These are phyloP conservation scores for Metschnikowia picachoensis DNA, from an alignment of 805 yeast species.

Conservation along the genomic window DNA sequence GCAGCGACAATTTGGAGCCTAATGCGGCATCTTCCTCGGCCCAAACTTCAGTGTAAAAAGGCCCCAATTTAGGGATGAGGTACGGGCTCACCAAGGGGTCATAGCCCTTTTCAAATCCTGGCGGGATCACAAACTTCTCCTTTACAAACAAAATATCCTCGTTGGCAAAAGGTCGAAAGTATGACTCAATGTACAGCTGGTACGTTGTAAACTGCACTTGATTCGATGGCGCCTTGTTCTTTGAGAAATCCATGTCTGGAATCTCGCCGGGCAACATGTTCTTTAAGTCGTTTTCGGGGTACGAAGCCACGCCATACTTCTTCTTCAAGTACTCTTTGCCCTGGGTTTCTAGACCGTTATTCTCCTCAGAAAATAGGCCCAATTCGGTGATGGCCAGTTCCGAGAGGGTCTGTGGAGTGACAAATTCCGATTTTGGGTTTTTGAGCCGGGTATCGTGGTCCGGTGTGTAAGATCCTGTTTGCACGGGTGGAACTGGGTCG, in stretches of 20 bases:
- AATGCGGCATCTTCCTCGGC: conserved; percentile 65
- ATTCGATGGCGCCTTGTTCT: conserved; percentile 65
- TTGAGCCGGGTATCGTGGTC: conserved; percentile 58
- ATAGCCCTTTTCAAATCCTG: conserved; percentile 46
- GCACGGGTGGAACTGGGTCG: conserved; percentile 46
- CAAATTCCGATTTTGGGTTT: conserved; percentile 76
- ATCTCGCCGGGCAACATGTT: conserved; percentile 81
- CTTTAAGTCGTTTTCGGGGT: conserved; percentile 72
- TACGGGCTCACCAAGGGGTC: conserved; percentile 70
- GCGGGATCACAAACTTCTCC: conserved; percentile 56
- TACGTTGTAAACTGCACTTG: conserved; percentile 92
- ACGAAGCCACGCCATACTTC: conserved; percentile 86
- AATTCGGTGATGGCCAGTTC: conserved; percentile 56
- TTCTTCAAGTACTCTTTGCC: conserved; percentile 71
- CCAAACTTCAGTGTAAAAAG: conserved; percentile 80
- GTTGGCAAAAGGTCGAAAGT: conserved; percentile 68
- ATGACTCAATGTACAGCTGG: conserved; percentile 80
- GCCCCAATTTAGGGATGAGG: conserved; percentile 82
- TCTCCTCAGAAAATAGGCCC: conserved; percentile 61
- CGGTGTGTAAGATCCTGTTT: conserved; percentile 40
- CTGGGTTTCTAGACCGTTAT: conserved; percentile 56
- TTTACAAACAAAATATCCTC: conserved; percentile 78
- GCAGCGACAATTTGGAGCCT: conserved; percentile 43
- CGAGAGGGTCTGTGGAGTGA: conserved; percentile 64
- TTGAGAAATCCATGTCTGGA: conserved; percentile 83